phyloP scores from a whole-genome alignment of 2,329 filamentous ascomycete species.

The Shiraia sp. region DNA sequence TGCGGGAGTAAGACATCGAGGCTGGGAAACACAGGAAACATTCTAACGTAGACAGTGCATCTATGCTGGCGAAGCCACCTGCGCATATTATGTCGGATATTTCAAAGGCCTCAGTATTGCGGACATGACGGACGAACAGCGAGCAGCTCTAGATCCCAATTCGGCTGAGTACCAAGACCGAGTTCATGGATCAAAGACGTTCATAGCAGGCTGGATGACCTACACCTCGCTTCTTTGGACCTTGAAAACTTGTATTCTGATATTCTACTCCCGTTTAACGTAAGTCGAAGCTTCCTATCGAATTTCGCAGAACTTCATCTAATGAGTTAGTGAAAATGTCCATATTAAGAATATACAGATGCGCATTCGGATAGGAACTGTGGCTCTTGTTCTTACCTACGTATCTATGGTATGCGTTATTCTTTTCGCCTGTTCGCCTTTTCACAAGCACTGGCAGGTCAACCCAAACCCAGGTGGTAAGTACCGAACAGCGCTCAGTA shows the following conservation, averaged over 20 bases:
- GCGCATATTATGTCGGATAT: conserved; percentile 54
- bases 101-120: conserved; percentile 5
- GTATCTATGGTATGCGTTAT: conserved; percentile 55
- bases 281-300: conserved; percentile 41
- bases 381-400: conserved; percentile 55
- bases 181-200: conserved; percentile 58
- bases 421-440: conserved; percentile 57
- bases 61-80: conserved; percentile 55
- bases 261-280: conserved; percentile 59
- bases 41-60: conserved; percentile 44
- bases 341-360: too few species aligned
- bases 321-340: too few species aligned
- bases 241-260: conserved; percentile 59
- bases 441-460: conserved; percentile 63
- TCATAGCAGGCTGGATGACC: conserved; percentile 58
- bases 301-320: neutral
- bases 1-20: conserved; percentile 50
- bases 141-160: conserved; percentile 49
- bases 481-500: conserved; percentile 33
- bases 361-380: conserved; percentile 48
- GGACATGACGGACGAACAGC: conserved; percentile 56
- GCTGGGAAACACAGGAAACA: too few species aligned
- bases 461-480: conserved; percentile 60
- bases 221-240: conserved; percentile 59
- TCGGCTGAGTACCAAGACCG: conserved; percentile 55